Evolutionary conservation across 2,329 filamentous ascomycete species (phyloP), one percentile per base, ranked within the genome.

Genomic region (Fusarium napiforme): DNA sequence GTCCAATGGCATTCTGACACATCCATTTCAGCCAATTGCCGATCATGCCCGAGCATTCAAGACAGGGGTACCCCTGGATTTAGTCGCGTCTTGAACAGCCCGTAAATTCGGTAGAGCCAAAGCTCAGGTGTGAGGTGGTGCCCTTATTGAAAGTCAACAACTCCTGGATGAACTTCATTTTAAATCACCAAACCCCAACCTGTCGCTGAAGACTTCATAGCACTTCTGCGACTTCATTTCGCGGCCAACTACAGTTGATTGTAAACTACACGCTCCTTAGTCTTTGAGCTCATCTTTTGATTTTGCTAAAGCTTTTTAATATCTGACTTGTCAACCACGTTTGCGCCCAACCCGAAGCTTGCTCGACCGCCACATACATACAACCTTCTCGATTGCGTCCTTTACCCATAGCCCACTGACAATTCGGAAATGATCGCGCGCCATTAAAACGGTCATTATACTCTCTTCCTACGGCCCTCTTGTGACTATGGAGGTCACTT

Each of bases 401-500:
- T 32, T 53, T 50, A 55, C 39, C 63, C 45, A 67, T 64, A 55
- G 45, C 66, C 60, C 73, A 64, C 55, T 71, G 62, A 67, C 60
- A 55, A 66, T 65, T 72, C 78, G 78, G 79, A 80, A 73, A 80
- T 80, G 79, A 79, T 68, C 72, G 68, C 49, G 61, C 69, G 69
- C 57, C 71, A 57, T 68, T 78, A 71, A 76, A 68, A 59, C 64
- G 61, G 64, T 64, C 61, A 69, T 60, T 59, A 65, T 57, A 53
- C 61, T 59, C 65, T 70, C 61, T 67, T 64, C 58, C 53, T 60
- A 42, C 42, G 64, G 58, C 56, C 49, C 59, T 66, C 61, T 59
- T 65, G 66, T 79, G 32, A 83, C 69, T 79, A 90, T 90, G 88
- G 88, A 90, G 82, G 85, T 88, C 73, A 84, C 84, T 62, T 83